These are phyloP conservation scores for Penicillium chermesinum DNA, from an alignment of 495 filamentous ascomycete species.

Conservation along the genomic window DNA sequence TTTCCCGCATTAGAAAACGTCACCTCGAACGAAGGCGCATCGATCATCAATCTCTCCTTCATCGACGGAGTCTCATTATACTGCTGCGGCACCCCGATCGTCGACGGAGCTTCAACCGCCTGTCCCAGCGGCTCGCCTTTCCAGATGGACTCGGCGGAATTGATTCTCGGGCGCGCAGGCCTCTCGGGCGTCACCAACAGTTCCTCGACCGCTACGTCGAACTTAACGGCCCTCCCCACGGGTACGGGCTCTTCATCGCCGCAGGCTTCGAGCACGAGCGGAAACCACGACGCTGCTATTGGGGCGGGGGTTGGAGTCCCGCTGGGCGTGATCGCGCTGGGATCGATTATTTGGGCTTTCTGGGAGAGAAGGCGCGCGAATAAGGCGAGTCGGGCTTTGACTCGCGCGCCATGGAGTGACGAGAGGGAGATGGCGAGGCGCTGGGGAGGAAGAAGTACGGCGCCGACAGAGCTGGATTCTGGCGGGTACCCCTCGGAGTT, in stretches of 20 bases:
- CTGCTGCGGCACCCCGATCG: slow-evolving; percentile 27
- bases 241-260: slow-evolving; percentile 20
- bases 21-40: slow-evolving; percentile 11
- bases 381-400: slow-evolving; percentile 4
- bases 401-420: too few species aligned
- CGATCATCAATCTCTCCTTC: slow-evolving; percentile 23
- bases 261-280: slow-evolving; percentile 24
- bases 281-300: slow-evolving; percentile 17
- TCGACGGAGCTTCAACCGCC: slow-evolving; percentile 6
- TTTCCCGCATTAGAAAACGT: slow-evolving; percentile 2
- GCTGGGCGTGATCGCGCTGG: slow-evolving; percentile 27
- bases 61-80: slow-evolving; percentile 17
- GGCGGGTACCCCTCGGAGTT: not conserved
- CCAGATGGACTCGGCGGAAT: slow-evolving; percentile 9
- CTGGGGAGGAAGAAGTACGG: not conserved
- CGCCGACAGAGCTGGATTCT: not conserved
- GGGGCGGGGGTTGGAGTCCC: slow-evolving; percentile 27
- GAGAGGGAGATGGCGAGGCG: not conserved
- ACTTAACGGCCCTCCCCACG: slow-evolving; percentile 22
- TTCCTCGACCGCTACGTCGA: slow-evolving; percentile 6
- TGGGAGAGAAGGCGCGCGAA: slow-evolving; percentile 21
- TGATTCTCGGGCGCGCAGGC: slow-evolving; percentile 17
- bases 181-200: slow-evolving; percentile 16
- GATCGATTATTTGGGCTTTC: slow-evolving; percentile 23
- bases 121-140: slow-evolving; percentile 22